phyloP scores from a whole-genome alignment of 2,329 filamentous ascomycete species.

The Fusarium paranaense region DNA sequence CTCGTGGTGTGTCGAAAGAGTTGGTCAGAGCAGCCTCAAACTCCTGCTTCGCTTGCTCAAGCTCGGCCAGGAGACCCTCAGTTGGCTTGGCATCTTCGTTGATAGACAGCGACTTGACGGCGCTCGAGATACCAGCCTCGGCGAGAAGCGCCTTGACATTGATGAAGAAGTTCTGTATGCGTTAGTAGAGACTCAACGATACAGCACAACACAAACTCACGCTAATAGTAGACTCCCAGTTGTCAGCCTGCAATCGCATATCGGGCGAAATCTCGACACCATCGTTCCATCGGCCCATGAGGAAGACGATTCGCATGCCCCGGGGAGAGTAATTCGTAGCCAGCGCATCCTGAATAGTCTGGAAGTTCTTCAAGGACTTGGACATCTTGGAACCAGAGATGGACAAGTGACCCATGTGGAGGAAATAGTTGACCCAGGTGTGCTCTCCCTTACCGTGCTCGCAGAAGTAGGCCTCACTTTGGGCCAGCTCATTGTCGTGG shows the following conservation, averaged over 20 bases:
- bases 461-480: slow-evolving; percentile 87
- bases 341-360: slow-evolving; percentile 88
- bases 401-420: slow-evolving; percentile 90
- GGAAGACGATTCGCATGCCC: slow-evolving; percentile 84
- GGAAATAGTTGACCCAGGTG: slow-evolving; percentile 95
- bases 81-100: slow-evolving; percentile 45
- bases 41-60: slow-evolving; percentile 67
- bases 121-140: slow-evolving; percentile 53
- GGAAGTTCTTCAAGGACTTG: slow-evolving; percentile 95
- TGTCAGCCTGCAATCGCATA: slow-evolving; percentile 77
- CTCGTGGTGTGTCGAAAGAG: slow-evolving; percentile 87
- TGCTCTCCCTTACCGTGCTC: slow-evolving; percentile 62
- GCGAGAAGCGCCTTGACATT: slow-evolving; percentile 66
- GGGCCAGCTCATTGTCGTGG: slow-evolving; percentile 92
- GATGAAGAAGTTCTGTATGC: slow-evolving; percentile 66
- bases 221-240: slow-evolving; percentile 84
- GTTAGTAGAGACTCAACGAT: slow-evolving; percentile 28
- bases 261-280: slow-evolving; percentile 91
- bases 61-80: slow-evolving; percentile 53
- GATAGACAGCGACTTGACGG: slow-evolving; percentile 55
- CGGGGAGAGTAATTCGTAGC: slow-evolving; percentile 77
- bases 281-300: slow-evolving; percentile 90
- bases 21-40: slow-evolving; percentile 74
- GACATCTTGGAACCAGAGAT: slow-evolving; percentile 96
- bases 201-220: slow-evolving; percentile 50